A percentile compares a stretch with the other conserved stretches of the same genome.
These are phyloP conservation scores for Nicotiana knightiana DNA, from an alignment of 257 asterid genomes.

Conservation along the genomic window DNA sequence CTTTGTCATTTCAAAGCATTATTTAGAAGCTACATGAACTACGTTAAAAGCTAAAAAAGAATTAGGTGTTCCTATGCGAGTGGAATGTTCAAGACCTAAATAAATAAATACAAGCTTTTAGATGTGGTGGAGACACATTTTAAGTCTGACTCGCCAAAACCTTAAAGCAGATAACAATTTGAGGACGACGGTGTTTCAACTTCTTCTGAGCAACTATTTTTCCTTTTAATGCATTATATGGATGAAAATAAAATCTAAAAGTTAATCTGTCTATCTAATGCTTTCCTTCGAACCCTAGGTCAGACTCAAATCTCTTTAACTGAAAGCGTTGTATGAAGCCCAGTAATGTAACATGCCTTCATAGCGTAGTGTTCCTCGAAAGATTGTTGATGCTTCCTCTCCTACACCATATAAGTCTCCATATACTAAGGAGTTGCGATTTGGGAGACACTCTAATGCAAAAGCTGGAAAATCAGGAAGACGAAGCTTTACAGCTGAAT, in stretches of 20 bases:
- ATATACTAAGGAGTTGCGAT: slow-evolving; percentile 76
- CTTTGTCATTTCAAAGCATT: neutral
- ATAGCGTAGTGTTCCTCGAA: slow-evolving; percentile 90
- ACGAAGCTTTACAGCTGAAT: slow-evolving; percentile 73
- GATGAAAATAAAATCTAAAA: neutral
- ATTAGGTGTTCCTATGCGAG: neutral
- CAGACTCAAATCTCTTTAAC: neutral
- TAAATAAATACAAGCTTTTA: neutral
- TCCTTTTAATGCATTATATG: neutral
- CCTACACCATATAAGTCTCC: slow-evolving; percentile 80
- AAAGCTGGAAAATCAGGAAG: slow-evolving; percentile 81
- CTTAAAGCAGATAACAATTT: neutral
- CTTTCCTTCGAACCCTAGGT: neutral
- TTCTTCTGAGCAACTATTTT: neutral
- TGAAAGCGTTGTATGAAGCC: neutral
- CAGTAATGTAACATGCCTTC: slow-evolving; percentile 52
- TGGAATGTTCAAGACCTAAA: neutral
- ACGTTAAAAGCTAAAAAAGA: neutral
- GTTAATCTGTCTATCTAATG: neutral
- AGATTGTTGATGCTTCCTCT: slow-evolving; percentile 79
- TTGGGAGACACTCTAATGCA: slow-evolving; percentile 95
- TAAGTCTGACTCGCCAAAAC: neutral
- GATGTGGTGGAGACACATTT: neutral
- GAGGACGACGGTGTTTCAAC: neutral
- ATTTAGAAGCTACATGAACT: neutral